phyloP scores from a whole-genome alignment of 129 eudicot genomes.

The Flaveria bidentis region DNA sequence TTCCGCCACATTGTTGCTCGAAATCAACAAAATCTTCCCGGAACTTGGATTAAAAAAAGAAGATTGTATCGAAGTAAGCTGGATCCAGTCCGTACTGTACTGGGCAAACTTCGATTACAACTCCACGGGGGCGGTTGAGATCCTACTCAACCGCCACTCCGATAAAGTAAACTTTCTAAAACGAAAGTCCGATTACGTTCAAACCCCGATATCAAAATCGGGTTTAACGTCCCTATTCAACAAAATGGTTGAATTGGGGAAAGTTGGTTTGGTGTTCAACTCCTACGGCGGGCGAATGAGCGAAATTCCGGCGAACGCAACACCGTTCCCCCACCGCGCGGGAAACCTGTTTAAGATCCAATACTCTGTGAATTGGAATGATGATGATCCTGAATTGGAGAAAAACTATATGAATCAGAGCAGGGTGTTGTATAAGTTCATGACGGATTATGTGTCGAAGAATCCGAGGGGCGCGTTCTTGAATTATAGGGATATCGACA shows the following conservation, averaged over 20 bases:
- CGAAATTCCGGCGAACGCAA: slow-evolving; percentile 41
- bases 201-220: slow-evolving; percentile 36
- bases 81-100: slow-evolving; percentile 33
- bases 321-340: slow-evolving; percentile 60
- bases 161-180: slow-evolving; percentile 38
- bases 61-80: slow-evolving; percentile 39
- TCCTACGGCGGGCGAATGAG: slow-evolving; percentile 59
- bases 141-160: slow-evolving; percentile 32
- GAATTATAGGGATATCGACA: slow-evolving; percentile 35
- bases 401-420: slow-evolving; percentile 32
- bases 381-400: slow-evolving; percentile 25
- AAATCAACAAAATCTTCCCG: slow-evolving; percentile 35
- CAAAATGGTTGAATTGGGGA: slow-evolving; percentile 36
- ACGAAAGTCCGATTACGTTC: slow-evolving; percentile 50
- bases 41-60: slow-evolving; percentile 29
- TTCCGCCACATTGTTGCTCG: slow-evolving; percentile 7
- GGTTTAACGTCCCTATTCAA: slow-evolving; percentile 37
- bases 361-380: slow-evolving; percentile 51
- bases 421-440: slow-evolving; percentile 32
- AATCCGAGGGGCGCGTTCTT: slow-evolving; percentile 38
- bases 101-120: slow-evolving; percentile 32
- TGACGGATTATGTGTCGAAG: slow-evolving; percentile 35
- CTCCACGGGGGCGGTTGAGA: slow-evolving; percentile 1
- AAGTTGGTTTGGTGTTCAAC: slow-evolving; percentile 35
- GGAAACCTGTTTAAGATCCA: slow-evolving; percentile 56